A percentile compares a stretch with the other conserved stretches of the same genome.
Conservation (phyloP, 495 filamentous ascomycete genomes). For the Staphylotrichum longicolle region DNA sequence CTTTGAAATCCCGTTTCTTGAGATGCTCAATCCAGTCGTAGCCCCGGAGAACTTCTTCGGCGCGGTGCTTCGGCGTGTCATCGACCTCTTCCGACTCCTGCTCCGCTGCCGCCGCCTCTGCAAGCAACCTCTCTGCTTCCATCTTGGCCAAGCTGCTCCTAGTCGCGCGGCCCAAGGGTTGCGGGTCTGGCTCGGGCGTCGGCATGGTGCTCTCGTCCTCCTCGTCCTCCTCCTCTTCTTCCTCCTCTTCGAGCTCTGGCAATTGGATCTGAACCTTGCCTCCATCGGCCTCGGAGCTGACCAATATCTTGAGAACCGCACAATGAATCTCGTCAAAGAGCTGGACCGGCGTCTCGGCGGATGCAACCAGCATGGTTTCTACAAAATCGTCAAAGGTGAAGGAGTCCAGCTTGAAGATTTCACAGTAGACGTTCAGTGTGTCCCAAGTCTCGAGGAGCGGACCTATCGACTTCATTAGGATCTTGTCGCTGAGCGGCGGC, state of each 20-base stretch:
- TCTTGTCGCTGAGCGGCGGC: conserved; percentile 47
- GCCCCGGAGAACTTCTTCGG: conserved; percentile 69
- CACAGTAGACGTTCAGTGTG: conserved; percentile 92
- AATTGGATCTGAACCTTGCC: conserved; percentile 77
- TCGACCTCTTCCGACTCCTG: conserved; percentile 40
- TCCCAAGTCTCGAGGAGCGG: conserved; percentile 87
- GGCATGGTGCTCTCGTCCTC: conserved; percentile 58
- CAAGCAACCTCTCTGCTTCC: conserved; percentile 63
- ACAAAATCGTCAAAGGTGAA: conserved; percentile 97
- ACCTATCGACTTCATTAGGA: conserved; percentile 77
- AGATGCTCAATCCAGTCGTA: conserved; percentile 84
- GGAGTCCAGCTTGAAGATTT: conserved; percentile 88
- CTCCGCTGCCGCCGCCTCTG: conserved; percentile 52
- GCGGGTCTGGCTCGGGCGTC: conserved; percentile 65
- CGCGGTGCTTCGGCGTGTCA: conserved; percentile 59
- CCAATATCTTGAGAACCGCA: conserved; percentile 81
- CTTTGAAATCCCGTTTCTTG: conserved; percentile 77
- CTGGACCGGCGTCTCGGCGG: conserved; percentile 76
- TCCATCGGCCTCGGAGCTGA: conserved; percentile 68
- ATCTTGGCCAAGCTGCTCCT: conserved; percentile 80
- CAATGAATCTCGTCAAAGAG: conserved; percentile 90
- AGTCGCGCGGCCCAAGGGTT: conserved; percentile 68
- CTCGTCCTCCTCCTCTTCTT: conserved; percentile 62
- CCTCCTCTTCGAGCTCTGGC: conserved; percentile 66
- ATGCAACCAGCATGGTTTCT: conserved; percentile 78